phyloP scores from a whole-genome alignment of 1,284 basidiomycete genomes.

The Tylopilus orsonianus region DNA sequence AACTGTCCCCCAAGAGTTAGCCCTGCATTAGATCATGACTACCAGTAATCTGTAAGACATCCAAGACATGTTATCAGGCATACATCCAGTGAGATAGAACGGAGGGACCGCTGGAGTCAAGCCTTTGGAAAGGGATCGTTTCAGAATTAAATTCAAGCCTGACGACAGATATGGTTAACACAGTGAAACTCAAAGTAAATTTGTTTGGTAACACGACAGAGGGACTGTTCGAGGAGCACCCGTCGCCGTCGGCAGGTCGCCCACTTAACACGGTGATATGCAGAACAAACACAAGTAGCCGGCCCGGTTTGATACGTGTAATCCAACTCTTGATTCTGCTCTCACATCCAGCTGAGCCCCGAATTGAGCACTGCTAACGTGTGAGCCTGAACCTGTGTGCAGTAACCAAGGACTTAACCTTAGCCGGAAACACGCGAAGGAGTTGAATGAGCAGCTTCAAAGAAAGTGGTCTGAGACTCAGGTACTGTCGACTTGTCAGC shows the following conservation, averaged over 20 bases:
- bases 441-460: too few relatives aligned
- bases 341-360: too few relatives aligned
- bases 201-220: too few relatives aligned
- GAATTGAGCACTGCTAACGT: too few relatives aligned
- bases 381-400: too few relatives aligned
- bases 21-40: conserved; percentile 19
- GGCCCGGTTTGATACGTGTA: background rate
- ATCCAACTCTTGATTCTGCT: background rate
- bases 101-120: conserved; percentile 75
- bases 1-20: conserved; percentile 48
- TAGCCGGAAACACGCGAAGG: too few relatives aligned
- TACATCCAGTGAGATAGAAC: conserved; percentile 79
- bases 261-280: background rate
- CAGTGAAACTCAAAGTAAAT: background rate
- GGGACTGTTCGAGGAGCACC: background rate
- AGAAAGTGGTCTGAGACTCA: too few relatives aligned
- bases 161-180: conserved; percentile 17
- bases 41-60: background rate
- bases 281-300: too few relatives aligned
- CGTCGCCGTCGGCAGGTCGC: background rate
- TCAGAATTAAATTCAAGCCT: conserved; percentile 49
- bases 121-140: conserved; percentile 69
- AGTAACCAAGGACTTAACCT: too few relatives aligned
- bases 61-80: conserved; percentile 21
- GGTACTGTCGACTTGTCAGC: too few relatives aligned